Percentiles rank a stretch among this genome's conserved stretches.
Evolutionary conservation across 192 early-diverging fungal species (phyloP).

Genomic region (Dimargaris verticillata): DNA sequence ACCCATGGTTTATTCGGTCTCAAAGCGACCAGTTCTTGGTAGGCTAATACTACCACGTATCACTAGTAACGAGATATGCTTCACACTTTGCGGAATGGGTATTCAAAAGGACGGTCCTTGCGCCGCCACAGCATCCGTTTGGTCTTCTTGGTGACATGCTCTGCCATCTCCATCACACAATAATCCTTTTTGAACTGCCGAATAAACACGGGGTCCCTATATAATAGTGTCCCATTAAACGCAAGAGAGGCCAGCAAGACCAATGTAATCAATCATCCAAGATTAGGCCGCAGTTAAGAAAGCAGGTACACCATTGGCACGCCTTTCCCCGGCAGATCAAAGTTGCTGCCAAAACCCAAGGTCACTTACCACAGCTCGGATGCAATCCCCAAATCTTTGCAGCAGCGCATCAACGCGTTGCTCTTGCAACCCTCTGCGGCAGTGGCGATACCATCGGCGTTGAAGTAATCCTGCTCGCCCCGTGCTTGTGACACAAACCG

Average conservation of each 20-base stretch:
- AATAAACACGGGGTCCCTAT: slow-evolving; percentile 69
- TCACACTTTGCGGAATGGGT: slow-evolving; percentile 26
- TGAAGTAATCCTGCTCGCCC: slow-evolving; percentile 86
- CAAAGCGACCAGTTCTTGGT: no score
- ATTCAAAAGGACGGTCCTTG: slow-evolving; percentile 50
- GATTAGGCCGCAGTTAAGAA: no score
- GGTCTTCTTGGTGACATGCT: slow-evolving; percentile 49
- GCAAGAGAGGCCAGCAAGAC: no score
- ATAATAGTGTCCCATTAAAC: no score
- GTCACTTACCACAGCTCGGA: slow-evolving; percentile 55
- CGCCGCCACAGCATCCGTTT: slow-evolving; percentile 78
- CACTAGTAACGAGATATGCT: no score
- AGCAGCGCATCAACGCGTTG: slow-evolving; percentile 90
- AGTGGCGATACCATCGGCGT: slow-evolving; percentile 53
- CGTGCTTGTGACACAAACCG: slow-evolving; percentile 84
- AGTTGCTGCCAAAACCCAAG: no score
- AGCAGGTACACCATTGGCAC: no score
- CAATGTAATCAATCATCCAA: no score
- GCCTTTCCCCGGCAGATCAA: no score
- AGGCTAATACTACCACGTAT: no score
- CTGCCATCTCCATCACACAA: slow-evolving; percentile 60
- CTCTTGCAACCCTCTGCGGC: slow-evolving; percentile 78
- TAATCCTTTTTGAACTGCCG: slow-evolving; percentile 68
- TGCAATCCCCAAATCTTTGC: slow-evolving; percentile 86
- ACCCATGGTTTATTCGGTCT: no score